Conservation (phyloP, 441 rosid species). For the Populus hybrid region DNA sequence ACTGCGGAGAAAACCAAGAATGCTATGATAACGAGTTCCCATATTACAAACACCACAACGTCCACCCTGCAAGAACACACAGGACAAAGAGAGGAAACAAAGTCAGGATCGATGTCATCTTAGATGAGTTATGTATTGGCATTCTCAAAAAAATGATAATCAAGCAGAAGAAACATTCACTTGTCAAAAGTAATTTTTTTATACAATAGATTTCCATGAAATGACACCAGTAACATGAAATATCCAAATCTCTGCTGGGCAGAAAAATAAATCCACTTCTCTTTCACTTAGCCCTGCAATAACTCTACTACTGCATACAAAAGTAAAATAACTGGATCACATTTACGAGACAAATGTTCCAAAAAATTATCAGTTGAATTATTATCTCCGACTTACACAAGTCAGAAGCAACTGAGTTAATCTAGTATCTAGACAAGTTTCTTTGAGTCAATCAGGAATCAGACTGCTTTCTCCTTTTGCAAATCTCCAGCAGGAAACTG, state of each 20-base stretch:
- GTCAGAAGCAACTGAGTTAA: background rate
- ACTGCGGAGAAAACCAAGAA: conserved; percentile 90
- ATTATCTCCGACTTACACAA: background rate
- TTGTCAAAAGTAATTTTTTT: background rate
- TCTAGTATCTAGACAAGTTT: background rate
- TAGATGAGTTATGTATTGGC: background rate
- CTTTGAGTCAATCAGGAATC: background rate
- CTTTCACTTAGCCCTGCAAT: background rate
- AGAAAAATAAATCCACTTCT: background rate
- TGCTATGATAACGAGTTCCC: conserved; percentile 83
- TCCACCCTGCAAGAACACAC: conserved; percentile 65
- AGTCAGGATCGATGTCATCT: conserved; percentile 7
- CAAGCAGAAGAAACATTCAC: background rate
- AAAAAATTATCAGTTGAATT: background rate
- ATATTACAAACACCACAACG: conserved; percentile 79
- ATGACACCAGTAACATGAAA: background rate
- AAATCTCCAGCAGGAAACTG: background rate
- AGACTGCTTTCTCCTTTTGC: background rate
- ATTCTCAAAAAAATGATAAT: background rate
- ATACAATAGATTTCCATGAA: background rate
- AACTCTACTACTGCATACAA: background rate
- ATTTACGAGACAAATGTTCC: too few species aligned
- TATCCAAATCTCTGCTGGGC: background rate
- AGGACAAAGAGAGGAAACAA: background rate
- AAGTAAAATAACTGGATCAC: background rate